Evolutionary conservation across 176 grass and related monocot genomes (phyloP).

Genomic region (Typha latifolia): DNA sequence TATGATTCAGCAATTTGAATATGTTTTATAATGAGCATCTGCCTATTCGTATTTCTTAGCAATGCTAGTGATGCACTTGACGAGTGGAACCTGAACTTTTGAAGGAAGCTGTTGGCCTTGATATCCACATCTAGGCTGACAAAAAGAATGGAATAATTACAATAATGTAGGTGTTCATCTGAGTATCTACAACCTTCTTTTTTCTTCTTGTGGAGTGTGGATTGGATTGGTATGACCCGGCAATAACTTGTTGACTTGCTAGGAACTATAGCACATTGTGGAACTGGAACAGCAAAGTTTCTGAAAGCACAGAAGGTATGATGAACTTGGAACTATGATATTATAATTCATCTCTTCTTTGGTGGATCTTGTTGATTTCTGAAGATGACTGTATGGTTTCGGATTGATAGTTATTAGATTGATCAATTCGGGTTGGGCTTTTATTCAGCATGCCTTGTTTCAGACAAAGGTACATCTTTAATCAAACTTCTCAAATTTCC

Average conservation of each 20-base stretch:
- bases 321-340: too few species aligned
- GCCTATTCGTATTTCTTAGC: conserved; percentile 16
- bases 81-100: conserved; percentile 68
- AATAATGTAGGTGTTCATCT: conserved; percentile 45
- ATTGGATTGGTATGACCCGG: too few species aligned
- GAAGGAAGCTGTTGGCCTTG: conserved; percentile 76
- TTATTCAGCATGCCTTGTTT: too few species aligned
- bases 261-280: conserved; percentile 90
- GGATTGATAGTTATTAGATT: too few species aligned
- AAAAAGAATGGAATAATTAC: conserved; percentile 85
- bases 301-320: conserved; percentile 38
- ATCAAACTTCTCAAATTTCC: too few species aligned
- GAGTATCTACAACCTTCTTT: not conserved
- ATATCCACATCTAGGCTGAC: conserved; percentile 75
- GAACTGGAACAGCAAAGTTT: conserved; percentile 97
- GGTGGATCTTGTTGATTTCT: too few species aligned
- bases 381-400: too few species aligned
- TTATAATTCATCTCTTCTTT: too few species aligned
- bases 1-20: too few species aligned
- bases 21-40: not conserved
- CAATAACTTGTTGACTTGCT: conserved; percentile 75
- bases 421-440: too few species aligned
- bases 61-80: conserved; percentile 97
- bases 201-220: too few species aligned
- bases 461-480: too few species aligned